phyloP scores from a whole-genome alignment of 176 grass and related monocot genomes.

The Lolium perenne region DNA sequence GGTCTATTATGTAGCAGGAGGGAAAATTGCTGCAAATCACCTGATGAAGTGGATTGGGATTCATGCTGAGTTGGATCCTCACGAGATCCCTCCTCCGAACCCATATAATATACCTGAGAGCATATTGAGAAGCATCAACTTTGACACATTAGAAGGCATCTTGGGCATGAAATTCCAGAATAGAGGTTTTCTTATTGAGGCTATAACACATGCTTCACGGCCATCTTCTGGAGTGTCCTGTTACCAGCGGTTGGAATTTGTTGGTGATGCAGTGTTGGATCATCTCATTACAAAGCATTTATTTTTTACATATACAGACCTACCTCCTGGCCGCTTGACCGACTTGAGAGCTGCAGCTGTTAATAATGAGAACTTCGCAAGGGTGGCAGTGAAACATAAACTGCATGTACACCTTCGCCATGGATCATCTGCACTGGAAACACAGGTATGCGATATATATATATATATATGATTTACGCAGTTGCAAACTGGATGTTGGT shows the following conservation, averaged over 20 bases:
- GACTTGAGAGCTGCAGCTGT: conserved; percentile 95
- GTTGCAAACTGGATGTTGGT: conserved; percentile 33
- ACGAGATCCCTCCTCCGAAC: conserved; percentile 71
- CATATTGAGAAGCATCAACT: conserved; percentile 80
- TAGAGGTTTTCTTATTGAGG: conserved; percentile 87
- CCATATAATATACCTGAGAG: conserved; percentile 91
- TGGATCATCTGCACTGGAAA: conserved; percentile 91
- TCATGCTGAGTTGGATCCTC: conserved; percentile 78
- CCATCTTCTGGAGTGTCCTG: conserved; percentile 96
- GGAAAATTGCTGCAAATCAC: conserved; percentile 94
- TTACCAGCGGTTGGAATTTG: conserved; percentile 98
- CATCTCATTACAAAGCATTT: conserved; percentile 91
- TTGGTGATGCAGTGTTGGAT: conserved; percentile 98
- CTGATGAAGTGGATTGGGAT: conserved; percentile 99
- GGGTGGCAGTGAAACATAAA: conserved; percentile 89
- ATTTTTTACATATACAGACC: conserved; percentile 94
- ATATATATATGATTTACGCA: not conserved
- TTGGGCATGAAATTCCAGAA: conserved; percentile 72
- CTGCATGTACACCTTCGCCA: conserved; percentile 91
- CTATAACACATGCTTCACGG: conserved; percentile 93
- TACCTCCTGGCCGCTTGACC: conserved; percentile 92
- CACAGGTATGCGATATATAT: conserved; percentile 61
- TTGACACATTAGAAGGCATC: conserved; percentile 79
- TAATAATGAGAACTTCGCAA: conserved; percentile 99
- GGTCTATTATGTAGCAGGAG: conserved; percentile 92